Conservation (phyloP, 2,329 filamentous ascomycete species). For the Rutstroemia sp. region DNA sequence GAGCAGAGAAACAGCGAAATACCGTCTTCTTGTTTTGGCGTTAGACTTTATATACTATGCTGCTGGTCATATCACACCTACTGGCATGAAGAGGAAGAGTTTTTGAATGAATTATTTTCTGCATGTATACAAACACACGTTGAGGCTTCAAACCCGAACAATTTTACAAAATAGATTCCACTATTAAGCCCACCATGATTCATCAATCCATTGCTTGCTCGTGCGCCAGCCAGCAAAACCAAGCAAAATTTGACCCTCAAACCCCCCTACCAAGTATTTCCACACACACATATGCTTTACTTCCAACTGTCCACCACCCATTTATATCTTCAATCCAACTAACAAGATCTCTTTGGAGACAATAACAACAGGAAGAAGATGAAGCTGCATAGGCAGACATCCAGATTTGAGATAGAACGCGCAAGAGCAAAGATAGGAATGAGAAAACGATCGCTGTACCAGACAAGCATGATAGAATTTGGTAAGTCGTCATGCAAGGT, state of each 20-base stretch:
- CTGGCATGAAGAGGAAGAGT: too few species aligned
- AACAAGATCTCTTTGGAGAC: conserved; percentile 22
- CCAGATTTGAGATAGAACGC: conserved; percentile 11
- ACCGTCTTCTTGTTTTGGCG: too few species aligned
- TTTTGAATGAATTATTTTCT: not conserved
- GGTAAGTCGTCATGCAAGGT: conserved; percentile 48
- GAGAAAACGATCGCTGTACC: conserved; percentile 46
- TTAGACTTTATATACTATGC: too few species aligned
- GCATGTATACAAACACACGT: not conserved
- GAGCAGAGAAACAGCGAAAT: too few species aligned
- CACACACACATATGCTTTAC: conserved; percentile 10
- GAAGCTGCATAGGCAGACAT: conserved; percentile 10
- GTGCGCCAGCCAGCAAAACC: conserved; percentile 19
- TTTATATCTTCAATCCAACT: conserved; percentile 18
- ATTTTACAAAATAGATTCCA: conserved; percentile 24
- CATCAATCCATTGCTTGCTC: conserved; percentile 17
- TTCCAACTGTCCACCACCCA: conserved; percentile 9
- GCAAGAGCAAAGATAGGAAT: conserved; percentile 14
- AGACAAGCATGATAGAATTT: conserved; percentile 49
- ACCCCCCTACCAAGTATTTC: conserved; percentile 10
- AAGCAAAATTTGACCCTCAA: conserved; percentile 12
- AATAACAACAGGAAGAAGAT: conserved; percentile 17
- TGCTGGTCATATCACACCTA: too few species aligned
- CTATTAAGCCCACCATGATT: conserved; percentile 27
- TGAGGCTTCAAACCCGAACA: not conserved